Base-by-base conservation (phyloP, 805 yeast genomes). In the Cyberlindnera nakhonratchasimensis region DNA sequence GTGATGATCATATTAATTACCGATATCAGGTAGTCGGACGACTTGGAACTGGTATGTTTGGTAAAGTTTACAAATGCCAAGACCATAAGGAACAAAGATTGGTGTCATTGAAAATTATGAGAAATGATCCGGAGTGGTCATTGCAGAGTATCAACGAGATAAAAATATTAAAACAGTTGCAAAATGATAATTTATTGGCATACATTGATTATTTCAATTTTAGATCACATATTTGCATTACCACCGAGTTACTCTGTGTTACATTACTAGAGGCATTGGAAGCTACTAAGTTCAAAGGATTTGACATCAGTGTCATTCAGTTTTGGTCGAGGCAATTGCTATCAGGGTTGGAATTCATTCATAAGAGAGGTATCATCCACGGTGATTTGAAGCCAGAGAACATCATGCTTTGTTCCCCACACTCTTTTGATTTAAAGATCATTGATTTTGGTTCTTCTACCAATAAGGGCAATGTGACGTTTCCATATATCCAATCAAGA, bases 311-410 rank as follows among this genome's bases (percentile, higher is more conserved):
- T 1, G 48, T 78, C 1, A 55, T 80, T 9, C 59, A 63, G 48
- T 55, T 55, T 20, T 72, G 86, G 55, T 64, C 81, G 0, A 57
- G 50, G 31, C 86, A 85, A 46, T 64, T 85, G 4, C 61, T 86
- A 12, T 58, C 66, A 7, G 90, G 86, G 0, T 59, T 88, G 33
- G 60, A 69, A n/a, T 79, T 69, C 48, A 67, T 88, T 25, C 89
- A 83, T 51, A 50, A 63, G 0, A 57, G 69, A 21, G 66, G 71
- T 11, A 72, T 88, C 6, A 77, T 88, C 20, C 96, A 88, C 58
- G 87, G 95, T 54, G 96, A 88, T 58, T 65, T 88, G 43, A 88
- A 88, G 56, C 96, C 95, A 0, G 96, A 86, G 54, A 88, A 88
- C 61, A 67, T 88, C 28, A 78, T 86, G 80, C 62, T 84, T 5